Base-by-base conservation (phyloP, 768 basidiomycete genomes). In the Cubamyces lactineus region DNA sequence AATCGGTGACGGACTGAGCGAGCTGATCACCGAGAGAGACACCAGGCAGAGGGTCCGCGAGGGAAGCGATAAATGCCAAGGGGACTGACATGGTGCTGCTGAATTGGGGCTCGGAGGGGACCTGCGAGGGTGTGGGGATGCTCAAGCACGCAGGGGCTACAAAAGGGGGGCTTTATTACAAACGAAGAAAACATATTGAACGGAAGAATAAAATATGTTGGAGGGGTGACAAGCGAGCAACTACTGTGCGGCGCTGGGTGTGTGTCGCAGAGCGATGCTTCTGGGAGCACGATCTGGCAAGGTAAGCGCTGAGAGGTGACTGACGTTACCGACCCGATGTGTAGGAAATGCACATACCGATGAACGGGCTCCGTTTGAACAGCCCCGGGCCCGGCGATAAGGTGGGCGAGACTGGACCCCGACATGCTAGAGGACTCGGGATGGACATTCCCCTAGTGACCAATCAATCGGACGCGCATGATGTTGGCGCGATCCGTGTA, bases 1-100 rank as follows among this genome's bases (percentile, higher is more conserved):
- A 75, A 50, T 68, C 63, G 16, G 71, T 69, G 59, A 82, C 66
- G 23, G 59, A 53, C 23, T 74, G 48, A 42, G 74, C 77, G 61
- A 80, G 69, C 26, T 67, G 67, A 50, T 78, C 78, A 15, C 80
- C 80, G 11, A 80, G 73, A 3, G 79, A 78, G 34, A 62, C 49
- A 34, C 58, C 66, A 38, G 72, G 63, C 34, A 70, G 58, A 7
- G 73, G 69, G 1, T 60, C 55, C 16, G 72, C 46, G 9, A 72
- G 58, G 43, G 63, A 61, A 61, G 69, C 66, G 40, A 81, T 67
- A 59, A 76, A 76, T 16, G 74, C 61, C 47, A 70, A 59, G 26
- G 63, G 61, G 40, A 60, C 42, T 26, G 63, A 56, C 63, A 60
- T 64, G 53, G 53, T 46, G 48, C 54, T 16, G 51, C 49, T 48